Evolutionary conservation across 2,329 filamentous ascomycete species (phyloP), one percentile per base, ranked within the genome.

Genomic region (Monilinia vaccinii-corymbosi): DNA sequence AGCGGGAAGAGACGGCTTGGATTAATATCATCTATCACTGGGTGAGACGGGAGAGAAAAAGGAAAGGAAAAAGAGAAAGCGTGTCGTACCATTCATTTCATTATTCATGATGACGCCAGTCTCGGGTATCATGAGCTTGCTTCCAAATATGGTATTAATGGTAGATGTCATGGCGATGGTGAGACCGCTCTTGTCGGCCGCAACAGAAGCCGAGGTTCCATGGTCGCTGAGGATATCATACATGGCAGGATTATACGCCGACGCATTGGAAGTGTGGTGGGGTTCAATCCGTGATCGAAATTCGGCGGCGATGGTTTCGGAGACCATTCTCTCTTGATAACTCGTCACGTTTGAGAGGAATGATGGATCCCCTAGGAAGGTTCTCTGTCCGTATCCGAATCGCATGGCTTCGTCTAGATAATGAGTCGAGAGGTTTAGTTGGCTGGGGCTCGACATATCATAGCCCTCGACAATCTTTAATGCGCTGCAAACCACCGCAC

Each of bases 391-490:
- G 66, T 88, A 88, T 2, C 77, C 85, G 70, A 87, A 88, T 28
- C 83, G 75, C 62, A 88, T 84, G 7, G 82, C 82, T 73, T 89
- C 86, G 61, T 87, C 81, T 52, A 88, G 74, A 3, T 83, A 77
- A 71, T 88, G 86, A 0, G 84, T 87, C 53, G 81, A 86, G 4
- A 86, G 68, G 64, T 87, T 85, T 32, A 81, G 73, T 75, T 1
- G 76, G 73, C 51, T 55, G 1, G 79, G 73, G 14, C 83, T 75
- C 21, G 83, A 85, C 51, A 93, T 84, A 0, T 81, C 75, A 68
- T 91, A 95, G 0, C 88, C 88, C 62, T 86, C 80, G 46, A 93
- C 74, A 28, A 86, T 88, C 61, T 94, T 95, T 69, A 97, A 77
- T 3, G 87, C 85, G 60, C 83, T 85, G 67, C 96, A 77, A 5